phyloP scores from a whole-genome alignment of 345 rosid species.

The Salix caprea region DNA sequence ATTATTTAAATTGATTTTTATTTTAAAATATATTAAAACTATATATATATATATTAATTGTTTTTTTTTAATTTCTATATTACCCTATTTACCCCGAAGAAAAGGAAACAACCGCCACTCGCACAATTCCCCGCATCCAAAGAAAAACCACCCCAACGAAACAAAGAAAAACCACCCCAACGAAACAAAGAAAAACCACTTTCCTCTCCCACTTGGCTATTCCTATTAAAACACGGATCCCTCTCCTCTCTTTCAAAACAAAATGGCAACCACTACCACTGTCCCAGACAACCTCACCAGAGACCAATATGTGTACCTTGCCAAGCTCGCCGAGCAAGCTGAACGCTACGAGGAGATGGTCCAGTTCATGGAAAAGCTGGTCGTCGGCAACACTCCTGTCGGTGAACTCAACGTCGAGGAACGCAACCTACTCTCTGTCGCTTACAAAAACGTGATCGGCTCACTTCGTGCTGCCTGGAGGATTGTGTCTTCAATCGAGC shows the following conservation, averaged over 20 bases:
- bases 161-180: background rate
- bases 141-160: background rate
- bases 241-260: background rate
- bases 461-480: conserved; percentile 98
- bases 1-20: too few species aligned
- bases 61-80: background rate
- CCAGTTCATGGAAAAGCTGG: conserved; percentile 83
- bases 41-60: too few species aligned
- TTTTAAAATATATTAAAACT: too few species aligned
- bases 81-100: background rate
- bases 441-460: conserved; percentile 97
- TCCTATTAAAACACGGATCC: background rate
- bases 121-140: background rate
- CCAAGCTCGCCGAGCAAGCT: conserved; percentile 95
- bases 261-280: conserved; percentile 24
- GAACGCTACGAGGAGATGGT: conserved; percentile 99
- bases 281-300: conserved; percentile 60
- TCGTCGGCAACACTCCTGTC: conserved; percentile 67
- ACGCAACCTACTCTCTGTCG: conserved; percentile 91
- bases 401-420: conserved; percentile 89
- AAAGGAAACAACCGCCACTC: background rate
- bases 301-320: conserved; percentile 88
- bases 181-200: background rate
- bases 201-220: background rate
- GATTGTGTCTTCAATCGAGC: conserved; percentile 90